phyloP scores from a whole-genome alignment of 345 rosid species.

The Eutrema heterophyllum region DNA sequence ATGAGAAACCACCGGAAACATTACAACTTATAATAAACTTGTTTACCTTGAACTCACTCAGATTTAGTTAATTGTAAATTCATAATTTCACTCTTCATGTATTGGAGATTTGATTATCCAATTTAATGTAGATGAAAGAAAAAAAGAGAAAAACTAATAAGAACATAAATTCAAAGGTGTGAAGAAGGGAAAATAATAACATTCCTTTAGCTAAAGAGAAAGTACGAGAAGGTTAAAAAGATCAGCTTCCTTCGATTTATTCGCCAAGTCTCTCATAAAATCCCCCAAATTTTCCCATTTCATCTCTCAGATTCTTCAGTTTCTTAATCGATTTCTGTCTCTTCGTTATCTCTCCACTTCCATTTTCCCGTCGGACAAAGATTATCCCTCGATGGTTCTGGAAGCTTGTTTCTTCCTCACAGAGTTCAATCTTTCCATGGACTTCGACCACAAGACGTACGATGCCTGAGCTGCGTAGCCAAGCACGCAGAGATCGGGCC shows the following conservation, averaged over 20 bases:
- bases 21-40: neutral
- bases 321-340: neutral
- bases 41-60: neutral
- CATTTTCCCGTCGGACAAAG: neutral
- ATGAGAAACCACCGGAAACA: neutral
- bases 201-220: neutral
- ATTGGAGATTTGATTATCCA: neutral
- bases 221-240: conserved; percentile 9
- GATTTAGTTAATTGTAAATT: neutral
- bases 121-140: neutral
- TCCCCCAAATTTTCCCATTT: neutral
- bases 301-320: conserved; percentile 5
- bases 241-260: conserved; percentile 5
- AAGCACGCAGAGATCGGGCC: conserved; percentile 39
- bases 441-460: conserved; percentile 28
- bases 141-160: neutral
- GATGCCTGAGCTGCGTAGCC: conserved; percentile 56
- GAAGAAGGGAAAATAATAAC: neutral
- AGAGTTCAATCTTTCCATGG: conserved; percentile 23
- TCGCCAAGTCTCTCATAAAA: neutral
- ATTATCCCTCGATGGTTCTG: conserved; percentile 26
- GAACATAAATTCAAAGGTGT: neutral
- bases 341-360: conserved; percentile 9
- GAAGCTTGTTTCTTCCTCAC: conserved; percentile 27
- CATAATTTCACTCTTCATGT: neutral